Evolutionary conservation across 176 grass and related monocot genomes (phyloP).

Genomic region (Bothriochloa decipiens): DNA sequence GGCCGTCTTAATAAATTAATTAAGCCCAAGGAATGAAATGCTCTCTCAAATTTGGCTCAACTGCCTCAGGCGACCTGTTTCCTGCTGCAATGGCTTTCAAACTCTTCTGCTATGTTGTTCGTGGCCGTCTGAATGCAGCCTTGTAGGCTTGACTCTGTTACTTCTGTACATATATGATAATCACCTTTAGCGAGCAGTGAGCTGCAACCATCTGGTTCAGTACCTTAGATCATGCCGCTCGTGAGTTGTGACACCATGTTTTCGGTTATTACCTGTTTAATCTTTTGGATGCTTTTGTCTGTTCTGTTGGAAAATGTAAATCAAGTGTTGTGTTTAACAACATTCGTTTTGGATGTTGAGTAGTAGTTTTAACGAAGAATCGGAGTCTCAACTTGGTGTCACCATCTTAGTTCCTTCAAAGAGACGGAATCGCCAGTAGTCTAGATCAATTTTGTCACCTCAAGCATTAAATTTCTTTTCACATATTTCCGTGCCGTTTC

Average conservation of each 20-base stretch:
- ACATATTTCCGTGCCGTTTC: not conserved
- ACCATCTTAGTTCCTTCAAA: slow-evolving; percentile 49
- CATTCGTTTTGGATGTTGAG: slow-evolving; percentile 18
- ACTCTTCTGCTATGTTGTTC: too few relatives aligned
- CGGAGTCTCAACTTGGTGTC: slow-evolving; percentile 35
- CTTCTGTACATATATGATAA: slow-evolving; percentile 8
- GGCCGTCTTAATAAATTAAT: not conserved
- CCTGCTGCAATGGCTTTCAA: not conserved
- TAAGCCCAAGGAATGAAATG: not conserved
- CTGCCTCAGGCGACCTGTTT: not conserved
- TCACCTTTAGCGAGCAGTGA: not conserved
- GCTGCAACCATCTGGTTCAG: not conserved
- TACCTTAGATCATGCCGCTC: not conserved
- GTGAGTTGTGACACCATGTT: not conserved
- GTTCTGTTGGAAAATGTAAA: slow-evolving; percentile 25
- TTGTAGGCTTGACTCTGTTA: not conserved
- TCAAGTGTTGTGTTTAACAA: not conserved
- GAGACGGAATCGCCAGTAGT: slow-evolving; percentile 30
- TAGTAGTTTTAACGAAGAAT: slow-evolving; percentile 25
- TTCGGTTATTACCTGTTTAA: not conserved
- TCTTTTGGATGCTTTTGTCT: not conserved
- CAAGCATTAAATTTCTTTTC: slow-evolving; percentile 26
- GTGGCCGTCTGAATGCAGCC: too few relatives aligned
- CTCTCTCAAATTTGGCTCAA: not conserved
- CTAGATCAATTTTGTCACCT: slow-evolving; percentile 42